A percentile compares a stretch with the other conserved stretches of the same genome.
These are phyloP conservation scores for Ananas comosus DNA, from an alignment of 176 grass and related monocot genomes.

Conservation along the genomic window DNA sequence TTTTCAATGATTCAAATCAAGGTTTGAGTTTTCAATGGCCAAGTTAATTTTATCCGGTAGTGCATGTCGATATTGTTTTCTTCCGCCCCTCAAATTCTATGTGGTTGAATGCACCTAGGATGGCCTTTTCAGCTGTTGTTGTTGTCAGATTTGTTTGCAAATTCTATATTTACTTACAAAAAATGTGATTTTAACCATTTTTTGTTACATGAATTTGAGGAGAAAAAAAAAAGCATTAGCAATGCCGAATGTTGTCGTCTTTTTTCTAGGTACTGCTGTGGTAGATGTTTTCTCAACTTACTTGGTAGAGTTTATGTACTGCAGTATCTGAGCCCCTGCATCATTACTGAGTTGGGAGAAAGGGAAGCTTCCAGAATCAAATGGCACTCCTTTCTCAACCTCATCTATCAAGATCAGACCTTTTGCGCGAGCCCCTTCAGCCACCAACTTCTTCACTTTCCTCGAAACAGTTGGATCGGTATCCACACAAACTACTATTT, in stretches of 20 bases:
- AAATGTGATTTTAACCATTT: too few species aligned
- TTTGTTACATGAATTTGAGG: too few species aligned
- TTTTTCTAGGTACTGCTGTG: background rate
- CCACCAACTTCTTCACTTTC: conserved; percentile 70
- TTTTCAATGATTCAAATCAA: background rate
- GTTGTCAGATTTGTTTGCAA: too few species aligned
- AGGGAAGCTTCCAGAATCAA: conserved; percentile 66
- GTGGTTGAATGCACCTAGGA: background rate
- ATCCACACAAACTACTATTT: conserved; percentile 74
- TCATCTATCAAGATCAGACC: conserved; percentile 78
- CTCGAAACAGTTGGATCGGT: conserved; percentile 55
- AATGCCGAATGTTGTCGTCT: too few species aligned
- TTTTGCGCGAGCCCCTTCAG: conserved; percentile 39
- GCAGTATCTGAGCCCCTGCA: conserved; percentile 63
- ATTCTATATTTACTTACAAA: background rate
- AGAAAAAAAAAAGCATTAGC: background rate
- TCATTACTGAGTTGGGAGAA: conserved; percentile 65
- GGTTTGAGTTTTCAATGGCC: too few species aligned
- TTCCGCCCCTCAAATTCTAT: background rate
- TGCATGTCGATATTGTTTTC: background rate
- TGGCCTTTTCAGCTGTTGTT: too few species aligned
- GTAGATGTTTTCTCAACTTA: conserved; percentile 21
- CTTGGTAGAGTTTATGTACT: conserved; percentile 82
- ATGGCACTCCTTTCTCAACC: conserved; percentile 44
- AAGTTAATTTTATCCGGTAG: background rate